These are phyloP conservation scores for Apophysomyces sp. DNA, from an alignment of 371 early-diverging fungal genomes.

Conservation along the genomic window DNA sequence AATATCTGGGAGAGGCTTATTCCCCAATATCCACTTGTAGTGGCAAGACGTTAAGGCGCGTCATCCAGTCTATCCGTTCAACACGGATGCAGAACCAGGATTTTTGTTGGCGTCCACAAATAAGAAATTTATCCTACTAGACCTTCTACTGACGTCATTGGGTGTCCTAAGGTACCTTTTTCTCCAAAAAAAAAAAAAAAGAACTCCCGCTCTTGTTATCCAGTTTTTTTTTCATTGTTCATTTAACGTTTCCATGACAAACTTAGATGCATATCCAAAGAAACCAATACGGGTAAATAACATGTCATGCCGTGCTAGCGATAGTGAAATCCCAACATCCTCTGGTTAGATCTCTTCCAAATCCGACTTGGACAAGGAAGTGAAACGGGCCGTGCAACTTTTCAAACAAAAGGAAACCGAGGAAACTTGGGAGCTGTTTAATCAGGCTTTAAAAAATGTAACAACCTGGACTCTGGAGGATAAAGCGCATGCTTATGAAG, in stretches of 20 bases:
- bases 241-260: background rate
- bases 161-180: no score
- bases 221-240: background rate
- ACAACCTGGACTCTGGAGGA: slow-evolving; percentile 20
- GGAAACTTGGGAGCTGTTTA: slow-evolving; percentile 36
- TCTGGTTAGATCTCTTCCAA: slow-evolving; percentile 26
- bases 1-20: no score
- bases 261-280: slow-evolving; percentile 9
- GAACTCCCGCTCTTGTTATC: background rate
- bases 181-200: no score
- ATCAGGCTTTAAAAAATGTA: slow-evolving; percentile 33
- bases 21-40: no score
- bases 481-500: slow-evolving; percentile 18
- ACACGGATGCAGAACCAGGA: no score
- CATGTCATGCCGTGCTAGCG: background rate
- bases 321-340: background rate
- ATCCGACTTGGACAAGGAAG: slow-evolving; percentile 35
- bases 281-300: slow-evolving; percentile 8
- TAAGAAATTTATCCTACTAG: no score
- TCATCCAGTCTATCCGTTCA: no score
- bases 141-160: no score
- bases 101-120: no score
- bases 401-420: slow-evolving; percentile 40
- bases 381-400: slow-evolving; percentile 23
- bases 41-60: no score